phyloP scores from a whole-genome alignment of 2,329 filamentous ascomycete species.

The Byssoonygena ceratinophila region DNA sequence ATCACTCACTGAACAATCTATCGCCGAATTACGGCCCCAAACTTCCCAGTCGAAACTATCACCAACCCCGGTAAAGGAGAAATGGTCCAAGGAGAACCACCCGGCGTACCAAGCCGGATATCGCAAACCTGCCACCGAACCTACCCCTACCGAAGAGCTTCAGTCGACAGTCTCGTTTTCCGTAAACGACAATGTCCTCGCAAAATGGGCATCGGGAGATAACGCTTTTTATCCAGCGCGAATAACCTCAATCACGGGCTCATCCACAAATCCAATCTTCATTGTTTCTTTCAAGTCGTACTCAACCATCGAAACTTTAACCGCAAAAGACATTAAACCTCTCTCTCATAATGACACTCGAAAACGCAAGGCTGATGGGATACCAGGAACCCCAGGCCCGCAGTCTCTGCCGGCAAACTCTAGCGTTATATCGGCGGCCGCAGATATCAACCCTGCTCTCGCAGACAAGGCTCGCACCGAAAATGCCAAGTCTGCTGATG shows the following conservation, averaged over 20 bases:
- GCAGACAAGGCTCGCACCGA: conserved; percentile 55
- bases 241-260: conserved; percentile 89
- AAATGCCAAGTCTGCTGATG: conserved; percentile 50
- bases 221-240: conserved; percentile 82
- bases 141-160: conserved; percentile 41
- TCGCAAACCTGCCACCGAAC: conserved; percentile 35
- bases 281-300: conserved; percentile 93
- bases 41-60: conserved; percentile 37
- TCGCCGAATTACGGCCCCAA: conserved; percentile 64
- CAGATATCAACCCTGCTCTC: conserved; percentile 55
- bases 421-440: conserved; percentile 54
- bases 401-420: conserved; percentile 35
- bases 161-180: conserved; percentile 53
- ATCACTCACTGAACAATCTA: conserved; percentile 63
- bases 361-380: conserved; percentile 77
- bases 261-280: conserved; percentile 80
- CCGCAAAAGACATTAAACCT: conserved; percentile 72
- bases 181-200: conserved; percentile 81
- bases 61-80: conserved; percentile 51
- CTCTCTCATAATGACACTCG: conserved; percentile 54
- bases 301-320: conserved; percentile 64
- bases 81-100: conserved; percentile 72
- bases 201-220: conserved; percentile 84
- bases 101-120: conserved; percentile 59
- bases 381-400: conserved; percentile 41